Conservation (phyloP, 768 basidiomycete species). For the Clavaria fumosa region DNA sequence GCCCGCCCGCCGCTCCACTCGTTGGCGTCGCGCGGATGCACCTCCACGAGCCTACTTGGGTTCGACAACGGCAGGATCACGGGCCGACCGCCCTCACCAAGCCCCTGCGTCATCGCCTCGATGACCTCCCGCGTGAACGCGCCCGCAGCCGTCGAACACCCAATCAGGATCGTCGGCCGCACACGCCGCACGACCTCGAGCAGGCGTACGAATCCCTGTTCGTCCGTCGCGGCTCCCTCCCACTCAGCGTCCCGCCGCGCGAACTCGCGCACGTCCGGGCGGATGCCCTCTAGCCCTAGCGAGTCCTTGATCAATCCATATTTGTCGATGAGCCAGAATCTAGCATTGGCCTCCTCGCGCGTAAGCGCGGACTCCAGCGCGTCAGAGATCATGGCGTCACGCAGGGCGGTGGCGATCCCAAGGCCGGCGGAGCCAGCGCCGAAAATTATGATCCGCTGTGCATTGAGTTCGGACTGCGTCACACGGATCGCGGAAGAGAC, state of each 20-base stretch:
- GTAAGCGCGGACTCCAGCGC: slow-evolving; percentile 34
- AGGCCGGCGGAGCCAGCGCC: slow-evolving; percentile 75
- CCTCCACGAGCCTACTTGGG: slow-evolving; percentile 65
- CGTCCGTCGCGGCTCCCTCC: slow-evolving; percentile 23
- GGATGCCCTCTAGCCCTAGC: slow-evolving; percentile 26
- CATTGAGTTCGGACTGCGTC: slow-evolving; percentile 44
- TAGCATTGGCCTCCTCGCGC: slow-evolving; percentile 43
- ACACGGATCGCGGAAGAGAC: slow-evolving; percentile 55
- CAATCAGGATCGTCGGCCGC: slow-evolving; percentile 73
- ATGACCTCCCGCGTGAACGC: slow-evolving; percentile 68
- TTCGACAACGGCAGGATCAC: slow-evolving; percentile 80
- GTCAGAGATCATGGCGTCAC: slow-evolving; percentile 53
- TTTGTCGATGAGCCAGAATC: slow-evolving; percentile 63
- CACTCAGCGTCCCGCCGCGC: slow-evolving; percentile 43
- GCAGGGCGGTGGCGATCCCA: slow-evolving; percentile 62
- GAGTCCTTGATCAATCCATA: slow-evolving; percentile 44
- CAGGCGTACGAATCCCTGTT: slow-evolving; percentile 31
- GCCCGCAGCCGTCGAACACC: slow-evolving; percentile 64
- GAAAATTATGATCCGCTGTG: slow-evolving; percentile 66
- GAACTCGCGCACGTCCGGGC: slow-evolving; percentile 36
- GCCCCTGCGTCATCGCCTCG: slow-evolving; percentile 50
- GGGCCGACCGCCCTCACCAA: slow-evolving; percentile 52
- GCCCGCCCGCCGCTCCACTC: slow-evolving; percentile 73
- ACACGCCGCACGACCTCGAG: slow-evolving; percentile 57
- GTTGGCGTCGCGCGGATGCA: slow-evolving; percentile 51